Evolutionary conservation across 2,329 filamentous ascomycete genomes (phyloP).

Genomic region (Beauveria asiatica): DNA sequence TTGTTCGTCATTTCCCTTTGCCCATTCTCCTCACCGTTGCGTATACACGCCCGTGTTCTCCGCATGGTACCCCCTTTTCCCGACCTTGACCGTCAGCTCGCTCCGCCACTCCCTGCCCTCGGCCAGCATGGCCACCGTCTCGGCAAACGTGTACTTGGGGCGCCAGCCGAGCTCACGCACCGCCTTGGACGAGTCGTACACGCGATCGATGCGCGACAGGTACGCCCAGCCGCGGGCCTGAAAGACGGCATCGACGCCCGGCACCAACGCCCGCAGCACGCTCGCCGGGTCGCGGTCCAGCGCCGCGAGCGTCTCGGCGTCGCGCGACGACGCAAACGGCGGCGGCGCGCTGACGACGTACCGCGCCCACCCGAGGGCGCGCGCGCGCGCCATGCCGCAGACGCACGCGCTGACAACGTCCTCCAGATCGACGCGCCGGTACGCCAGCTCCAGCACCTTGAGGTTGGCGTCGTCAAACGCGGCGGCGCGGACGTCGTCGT

Average conservation of each 20-base stretch:
- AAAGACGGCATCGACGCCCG: conserved; percentile 1
- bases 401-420: conserved; percentile 35
- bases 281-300: conserved; percentile 25
- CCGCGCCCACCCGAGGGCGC: conserved; percentile 26
- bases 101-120: conserved; percentile 31
- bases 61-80: conserved; percentile 36
- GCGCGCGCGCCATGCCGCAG: conserved; percentile 28
- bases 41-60: conserved; percentile 36
- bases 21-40: conserved; percentile 16
- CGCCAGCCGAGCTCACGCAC: conserved; percentile 33
- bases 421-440: conserved; percentile 34
- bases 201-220: conserved; percentile 31
- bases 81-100: conserved; percentile 29
- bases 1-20: neutral
- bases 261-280: conserved; percentile 18
- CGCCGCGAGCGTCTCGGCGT: conserved; percentile 21
- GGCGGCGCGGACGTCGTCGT: conserved; percentile 30
- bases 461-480: conserved; percentile 33
- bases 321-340: conserved; percentile 24
- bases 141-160: conserved; percentile 32
- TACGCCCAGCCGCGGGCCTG: conserved; percentile 27
- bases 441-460: conserved; percentile 39
- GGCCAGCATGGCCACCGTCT: conserved; percentile 24
- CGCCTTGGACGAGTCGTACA: conserved; percentile 36
- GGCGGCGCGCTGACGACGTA: conserved; percentile 37